Conservation (phyloP, 306 rosid genomes). For the Trifolium repens region DNA sequence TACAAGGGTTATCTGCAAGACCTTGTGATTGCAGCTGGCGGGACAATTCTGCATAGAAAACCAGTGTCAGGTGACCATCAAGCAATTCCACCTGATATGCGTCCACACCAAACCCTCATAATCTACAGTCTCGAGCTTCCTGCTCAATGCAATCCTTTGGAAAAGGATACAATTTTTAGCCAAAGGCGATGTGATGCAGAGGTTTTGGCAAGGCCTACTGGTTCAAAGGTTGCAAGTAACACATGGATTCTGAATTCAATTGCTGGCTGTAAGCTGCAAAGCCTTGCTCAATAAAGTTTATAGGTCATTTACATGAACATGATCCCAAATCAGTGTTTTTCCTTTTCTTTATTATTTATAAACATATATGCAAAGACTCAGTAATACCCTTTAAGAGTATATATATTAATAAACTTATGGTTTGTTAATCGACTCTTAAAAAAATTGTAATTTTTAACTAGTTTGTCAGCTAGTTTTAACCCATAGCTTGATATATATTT, state of each 20-base stretch:
- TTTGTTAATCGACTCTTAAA: not conserved
- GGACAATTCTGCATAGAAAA: slow-evolving; percentile 78
- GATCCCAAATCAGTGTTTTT: slow-evolving; percentile 19
- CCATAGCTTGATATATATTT: not conserved
- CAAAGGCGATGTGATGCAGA: slow-evolving; percentile 62
- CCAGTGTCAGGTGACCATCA: slow-evolving; percentile 57
- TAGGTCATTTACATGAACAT: slow-evolving; percentile 37
- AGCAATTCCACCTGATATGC: slow-evolving; percentile 36
- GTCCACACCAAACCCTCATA: slow-evolving; percentile 56
- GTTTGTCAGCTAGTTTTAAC: not conserved
- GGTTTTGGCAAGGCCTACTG: slow-evolving; percentile 66
- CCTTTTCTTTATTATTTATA: not conserved
- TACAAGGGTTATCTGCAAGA: slow-evolving; percentile 83
- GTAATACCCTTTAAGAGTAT: slow-evolving; percentile 2
- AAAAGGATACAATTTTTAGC: slow-evolving; percentile 45
- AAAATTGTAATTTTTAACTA: not conserved
- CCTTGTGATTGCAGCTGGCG: slow-evolving; percentile 89
- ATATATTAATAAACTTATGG: not conserved
- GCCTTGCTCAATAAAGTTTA: slow-evolving; percentile 49
- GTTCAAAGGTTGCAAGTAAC: slow-evolving; percentile 72
- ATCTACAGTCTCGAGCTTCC: slow-evolving; percentile 80
- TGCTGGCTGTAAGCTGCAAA: slow-evolving; percentile 79
- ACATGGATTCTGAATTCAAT: slow-evolving; percentile 86
- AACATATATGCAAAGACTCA: not conserved
- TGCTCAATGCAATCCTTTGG: slow-evolving; percentile 48